A percentile compares a stretch with the other conserved stretches of the same genome.
phyloP scores from a whole-genome alignment of 2,329 filamentous ascomycete genomes.

The Amesomyces nigricolor region DNA sequence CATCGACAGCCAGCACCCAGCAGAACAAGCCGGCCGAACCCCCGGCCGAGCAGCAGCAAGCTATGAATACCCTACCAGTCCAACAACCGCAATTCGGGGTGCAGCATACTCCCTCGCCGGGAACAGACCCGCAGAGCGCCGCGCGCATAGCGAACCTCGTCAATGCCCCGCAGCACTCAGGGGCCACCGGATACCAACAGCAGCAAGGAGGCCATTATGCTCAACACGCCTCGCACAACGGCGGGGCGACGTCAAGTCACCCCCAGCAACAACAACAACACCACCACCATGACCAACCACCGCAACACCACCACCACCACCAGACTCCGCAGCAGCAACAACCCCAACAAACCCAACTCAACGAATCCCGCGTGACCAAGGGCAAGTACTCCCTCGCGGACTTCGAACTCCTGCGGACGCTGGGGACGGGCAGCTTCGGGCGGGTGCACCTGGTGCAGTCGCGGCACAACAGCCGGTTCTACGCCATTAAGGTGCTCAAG shows the following conservation, averaged over 20 bases:
- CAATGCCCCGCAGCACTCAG: slow-evolving; percentile 53
- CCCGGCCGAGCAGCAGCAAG: slow-evolving; percentile 18
- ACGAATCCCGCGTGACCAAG: slow-evolving; percentile 67
- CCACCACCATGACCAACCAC: slow-evolving; percentile 31
- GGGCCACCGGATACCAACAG: slow-evolving; percentile 30
- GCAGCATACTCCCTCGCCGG: slow-evolving; percentile 34
- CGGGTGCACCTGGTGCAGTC: slow-evolving; percentile 95
- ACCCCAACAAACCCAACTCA: slow-evolving; percentile 15
- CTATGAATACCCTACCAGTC: slow-evolving; percentile 32
- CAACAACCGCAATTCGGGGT: slow-evolving; percentile 29
- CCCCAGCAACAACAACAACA: slow-evolving; percentile 21
- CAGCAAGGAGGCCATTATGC: slow-evolving; percentile 26
- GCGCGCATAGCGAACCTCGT: slow-evolving; percentile 82
- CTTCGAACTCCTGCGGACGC: slow-evolving; percentile 82
- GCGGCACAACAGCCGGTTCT: slow-evolving; percentile 96
- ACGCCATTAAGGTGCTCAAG: slow-evolving; percentile 97
- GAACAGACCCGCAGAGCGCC: slow-evolving; percentile 59
- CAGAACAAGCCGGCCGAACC: slow-evolving; percentile 31
- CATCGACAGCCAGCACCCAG: slow-evolving; percentile 11
- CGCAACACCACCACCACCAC: slow-evolving; percentile 26
- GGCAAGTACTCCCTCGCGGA: slow-evolving; percentile 93
- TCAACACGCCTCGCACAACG: slow-evolving; percentile 21
- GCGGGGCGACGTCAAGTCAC: slow-evolving; percentile 20
- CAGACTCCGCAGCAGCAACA: slow-evolving; percentile 25
- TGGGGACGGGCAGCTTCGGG: slow-evolving; percentile 95